Evolutionary conservation across 352 stramenopile species (phyloP).

Genomic region (Globisporangium splendens): DNA sequence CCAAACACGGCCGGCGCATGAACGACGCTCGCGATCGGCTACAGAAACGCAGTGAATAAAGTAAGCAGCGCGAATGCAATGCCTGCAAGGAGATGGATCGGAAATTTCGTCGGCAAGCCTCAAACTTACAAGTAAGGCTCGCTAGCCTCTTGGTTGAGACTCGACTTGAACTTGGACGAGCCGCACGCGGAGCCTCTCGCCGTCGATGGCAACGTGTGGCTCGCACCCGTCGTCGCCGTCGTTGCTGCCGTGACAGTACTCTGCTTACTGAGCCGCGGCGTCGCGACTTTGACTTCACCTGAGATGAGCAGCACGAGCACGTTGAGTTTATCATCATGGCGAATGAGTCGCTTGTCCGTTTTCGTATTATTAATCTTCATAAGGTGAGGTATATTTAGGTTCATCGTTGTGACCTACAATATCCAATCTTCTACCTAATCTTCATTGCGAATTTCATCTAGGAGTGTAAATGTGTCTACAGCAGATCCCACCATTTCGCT

Average conservation of each 20-base stretch:
- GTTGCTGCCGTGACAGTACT: neutral
- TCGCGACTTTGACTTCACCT: constrained; percentile 66
- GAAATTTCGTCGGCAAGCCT: neutral
- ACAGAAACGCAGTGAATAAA: neutral
- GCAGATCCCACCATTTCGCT: too few relatives aligned
- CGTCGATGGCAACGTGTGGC: neutral
- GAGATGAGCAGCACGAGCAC: constrained; percentile 61
- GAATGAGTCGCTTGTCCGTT: constrained; percentile 40
- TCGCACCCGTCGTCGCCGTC: neutral
- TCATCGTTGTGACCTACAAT: too few relatives aligned
- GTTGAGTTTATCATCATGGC: constrained; percentile 48
- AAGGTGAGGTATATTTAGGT: too few relatives aligned
- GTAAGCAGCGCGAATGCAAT: too few relatives aligned
- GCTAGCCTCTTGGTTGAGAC: constrained; percentile 6
- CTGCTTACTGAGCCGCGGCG: constrained; percentile 9
- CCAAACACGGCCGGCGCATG: constrained; percentile 66
- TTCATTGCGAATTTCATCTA: too few relatives aligned
- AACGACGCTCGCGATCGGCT: constrained; percentile 56
- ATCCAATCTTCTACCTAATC: too few relatives aligned
- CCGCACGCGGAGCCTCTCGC: neutral
- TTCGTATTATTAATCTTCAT: too few relatives aligned
- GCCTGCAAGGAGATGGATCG: neutral
- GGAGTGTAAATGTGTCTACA: too few relatives aligned
- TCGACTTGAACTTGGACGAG: constrained; percentile 6
- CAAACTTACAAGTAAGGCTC: constrained; percentile 9